These are phyloP conservation scores for Malania oleifera DNA, from an alignment of 164 flowering plant species.

Conservation along the genomic window DNA sequence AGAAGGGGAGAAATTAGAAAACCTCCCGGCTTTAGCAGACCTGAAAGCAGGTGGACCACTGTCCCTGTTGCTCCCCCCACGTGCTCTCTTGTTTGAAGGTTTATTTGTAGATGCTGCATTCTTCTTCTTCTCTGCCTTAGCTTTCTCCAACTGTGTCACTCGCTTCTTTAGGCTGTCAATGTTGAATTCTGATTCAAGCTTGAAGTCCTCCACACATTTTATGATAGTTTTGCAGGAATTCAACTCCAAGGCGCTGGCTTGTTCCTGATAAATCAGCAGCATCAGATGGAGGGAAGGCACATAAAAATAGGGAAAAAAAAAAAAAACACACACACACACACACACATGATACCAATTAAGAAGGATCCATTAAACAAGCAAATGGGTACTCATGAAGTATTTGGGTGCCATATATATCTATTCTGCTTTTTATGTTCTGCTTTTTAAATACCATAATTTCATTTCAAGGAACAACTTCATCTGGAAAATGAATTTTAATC, in stretches of 20 bases:
- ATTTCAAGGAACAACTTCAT: too few species aligned
- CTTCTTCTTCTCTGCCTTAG: constrained; percentile 42
- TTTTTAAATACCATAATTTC: too few species aligned
- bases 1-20: constrained; percentile 25
- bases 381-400: too few species aligned
- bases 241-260: constrained; percentile 36
- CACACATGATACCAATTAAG: too few species aligned
- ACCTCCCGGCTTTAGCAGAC: constrained; percentile 36
- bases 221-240: constrained; percentile 45
- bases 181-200: constrained; percentile 46
- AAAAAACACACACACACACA: too few species aligned
- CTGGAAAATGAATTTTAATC: too few species aligned
- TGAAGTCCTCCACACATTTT: constrained; percentile 61
- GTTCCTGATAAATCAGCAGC: constrained; percentile 29
- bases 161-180: constrained; percentile 41
- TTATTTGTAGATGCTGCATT: constrained; percentile 21
- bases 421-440: too few species aligned
- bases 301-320: neutral
- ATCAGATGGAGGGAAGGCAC: neutral
- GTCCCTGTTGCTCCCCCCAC: constrained; percentile 27
- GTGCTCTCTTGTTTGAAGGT: constrained; percentile 37
- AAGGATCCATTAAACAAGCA: too few species aligned
- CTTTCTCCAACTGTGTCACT: constrained; percentile 42
- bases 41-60: constrained; percentile 28
- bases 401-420: too few species aligned